Conservation (phyloP, 805 yeast species). For the Citeromyces matritensis region DNA sequence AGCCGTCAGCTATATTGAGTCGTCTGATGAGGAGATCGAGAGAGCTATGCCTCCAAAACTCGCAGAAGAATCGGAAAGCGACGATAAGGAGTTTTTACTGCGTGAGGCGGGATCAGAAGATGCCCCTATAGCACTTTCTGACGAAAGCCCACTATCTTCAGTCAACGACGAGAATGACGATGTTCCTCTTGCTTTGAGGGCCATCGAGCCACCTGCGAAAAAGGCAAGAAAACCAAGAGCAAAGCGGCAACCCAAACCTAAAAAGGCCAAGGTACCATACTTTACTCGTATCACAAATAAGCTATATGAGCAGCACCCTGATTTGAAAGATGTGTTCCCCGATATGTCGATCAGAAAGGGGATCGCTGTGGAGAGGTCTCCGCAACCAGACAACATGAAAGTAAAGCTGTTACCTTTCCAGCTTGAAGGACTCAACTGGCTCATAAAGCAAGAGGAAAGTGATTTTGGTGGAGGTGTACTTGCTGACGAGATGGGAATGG, state of each 20-base stretch:
- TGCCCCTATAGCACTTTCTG: conserved; percentile 7
- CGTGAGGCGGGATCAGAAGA: conserved; percentile 6
- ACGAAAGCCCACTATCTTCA: conserved; percentile 7
- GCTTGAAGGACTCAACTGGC: conserved; percentile 87
- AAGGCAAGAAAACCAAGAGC: conserved; percentile 10
- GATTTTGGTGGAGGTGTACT: conserved; percentile 78
- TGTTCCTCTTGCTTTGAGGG: conserved; percentile 4
- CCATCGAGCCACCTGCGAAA: conserved; percentile 2
- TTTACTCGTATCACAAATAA: conserved; percentile 55
- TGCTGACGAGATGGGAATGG: conserved; percentile 99
- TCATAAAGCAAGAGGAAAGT: conserved; percentile 65
- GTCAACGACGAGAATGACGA: conserved; percentile 2
- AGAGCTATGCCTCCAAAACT: conserved; percentile 10
- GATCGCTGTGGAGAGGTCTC: conserved; percentile 38
- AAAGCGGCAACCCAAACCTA: conserved; percentile 11
- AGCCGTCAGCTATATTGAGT: conserved; percentile 2
- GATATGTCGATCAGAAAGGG: conserved; percentile 31
- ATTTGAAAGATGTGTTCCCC: conserved; percentile 57
- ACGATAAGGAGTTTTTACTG: conserved; percentile 5
- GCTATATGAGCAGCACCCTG: conserved; percentile 67
- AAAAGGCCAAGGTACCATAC: conserved; percentile 47
- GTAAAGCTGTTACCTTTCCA: conserved; percentile 78
- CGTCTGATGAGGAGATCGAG: conserved; percentile 7
- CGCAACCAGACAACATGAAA: conserved; percentile 69
- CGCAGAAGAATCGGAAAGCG: conserved; percentile 12